Evolutionary conservation across 805 yeast species (phyloP), one percentile per base, ranked within the genome.

Genomic region (Yarrowia sp.): DNA sequence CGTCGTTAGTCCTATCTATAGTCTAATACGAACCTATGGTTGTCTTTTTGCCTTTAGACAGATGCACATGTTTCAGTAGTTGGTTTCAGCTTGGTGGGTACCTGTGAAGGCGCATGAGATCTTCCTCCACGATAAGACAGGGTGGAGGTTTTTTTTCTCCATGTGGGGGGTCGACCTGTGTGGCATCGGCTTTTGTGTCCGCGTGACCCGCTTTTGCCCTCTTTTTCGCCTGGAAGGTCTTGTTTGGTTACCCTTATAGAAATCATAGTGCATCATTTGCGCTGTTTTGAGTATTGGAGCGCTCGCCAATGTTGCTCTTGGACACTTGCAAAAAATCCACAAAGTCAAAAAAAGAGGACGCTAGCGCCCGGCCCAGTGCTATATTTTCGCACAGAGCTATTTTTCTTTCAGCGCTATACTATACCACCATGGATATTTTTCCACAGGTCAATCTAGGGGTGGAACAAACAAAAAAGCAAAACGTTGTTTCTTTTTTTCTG

Each of bases 81-180:
- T 18, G 42, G 57, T 50, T 50, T 50, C 57, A 50, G 35, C 57
- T 4, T 35, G 57, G 57, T 50, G 57, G 57, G 57, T 50, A 50
- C 41, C 57, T 50, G 57, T 35, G 41, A 32, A 32, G 13, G 28
- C 57, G 57, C 57, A 50, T 32, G 3, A 8, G 53, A 47, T 47
- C 53, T 33, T 32, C 57, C 9, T 41, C 13, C 51, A 33, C 18
- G 57, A 50, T 50, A 35, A 35, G 57, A 17, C 42, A 18, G 32
- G 57, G 57, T 50, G 57, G 57, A 50, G 57, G 55, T 4, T 10
- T 10, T 36, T 18, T n/a, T 32, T 5, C n/a, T n/a, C 28, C 28
- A 22, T 22, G 28, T 22, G 28, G 28, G n/a, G 28, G 28, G 28
- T 22, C 28, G 5, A 5, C 5, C 28, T 22, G 28, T 22, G 28